Percentiles rank a stretch among this genome's conserved stretches.
These are phyloP conservation scores for Thermochaetoides thermophila DNA, from an alignment of 495 filamentous ascomycete species.

Conservation along the genomic window DNA sequence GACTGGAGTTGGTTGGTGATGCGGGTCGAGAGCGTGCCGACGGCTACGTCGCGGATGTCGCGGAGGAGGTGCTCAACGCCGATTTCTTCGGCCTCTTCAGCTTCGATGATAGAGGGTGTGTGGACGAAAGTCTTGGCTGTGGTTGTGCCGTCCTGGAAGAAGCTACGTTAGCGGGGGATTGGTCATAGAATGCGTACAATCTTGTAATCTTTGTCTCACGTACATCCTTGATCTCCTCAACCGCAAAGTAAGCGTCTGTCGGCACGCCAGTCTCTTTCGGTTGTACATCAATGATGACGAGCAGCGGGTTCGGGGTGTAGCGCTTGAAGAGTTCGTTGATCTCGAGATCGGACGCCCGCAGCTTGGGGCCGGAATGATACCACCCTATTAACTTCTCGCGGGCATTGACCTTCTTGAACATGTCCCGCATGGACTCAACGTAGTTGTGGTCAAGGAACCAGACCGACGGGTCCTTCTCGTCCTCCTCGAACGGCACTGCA, in stretches of 20 bases:
- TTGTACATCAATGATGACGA: conserved; percentile 97
- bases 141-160: conserved; percentile 80
- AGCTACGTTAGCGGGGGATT: background rate
- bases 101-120: conserved; percentile 97
- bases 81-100: conserved; percentile 97
- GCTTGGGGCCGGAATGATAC: conserved; percentile 97
- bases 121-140: conserved; percentile 97
- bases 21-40: conserved; percentile 93
- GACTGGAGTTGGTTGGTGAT: conserved; percentile 97
- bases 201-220: conserved; percentile 26
- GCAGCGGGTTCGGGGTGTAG: conserved; percentile 89
- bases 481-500: conserved; percentile 96
- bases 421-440: conserved; percentile 98
- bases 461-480: conserved; percentile 93
- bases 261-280: conserved; percentile 96
- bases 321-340: conserved; percentile 99
- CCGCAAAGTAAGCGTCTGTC: conserved; percentile 97
- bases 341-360: conserved; percentile 91
- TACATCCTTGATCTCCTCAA: conserved; percentile 99
- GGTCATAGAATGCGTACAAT: too few relatives aligned
- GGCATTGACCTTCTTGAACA: conserved; percentile 99
- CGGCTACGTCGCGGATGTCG: conserved; percentile 95
- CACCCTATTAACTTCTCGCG: conserved; percentile 97
- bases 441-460: conserved; percentile 99
- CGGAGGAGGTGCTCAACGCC: conserved; percentile 95